phyloP scores from a whole-genome alignment of 108 stramenopile genomes.

The Aurantiochytrium sp. region DNA sequence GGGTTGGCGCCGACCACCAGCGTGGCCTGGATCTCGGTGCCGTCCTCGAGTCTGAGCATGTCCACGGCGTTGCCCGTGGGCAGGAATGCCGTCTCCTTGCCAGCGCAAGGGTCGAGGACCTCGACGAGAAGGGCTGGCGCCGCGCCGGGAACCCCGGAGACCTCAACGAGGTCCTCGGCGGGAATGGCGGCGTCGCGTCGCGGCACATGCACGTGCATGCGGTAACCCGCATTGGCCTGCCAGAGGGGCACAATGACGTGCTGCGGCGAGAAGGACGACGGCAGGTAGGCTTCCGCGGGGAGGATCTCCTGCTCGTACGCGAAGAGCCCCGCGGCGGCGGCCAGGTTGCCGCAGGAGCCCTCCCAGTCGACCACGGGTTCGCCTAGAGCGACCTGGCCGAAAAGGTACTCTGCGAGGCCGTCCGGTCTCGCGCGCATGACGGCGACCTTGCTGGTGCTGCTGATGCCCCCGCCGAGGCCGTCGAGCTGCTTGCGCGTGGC shows the following conservation, averaged over 20 bases:
- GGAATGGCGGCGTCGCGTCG: neutral
- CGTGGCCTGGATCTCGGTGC: neutral
- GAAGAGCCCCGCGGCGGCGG: slow-evolving; percentile 9
- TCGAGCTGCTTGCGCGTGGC: slow-evolving; percentile 13
- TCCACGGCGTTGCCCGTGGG: neutral
- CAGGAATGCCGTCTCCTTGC: neutral
- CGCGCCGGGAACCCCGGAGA: neutral
- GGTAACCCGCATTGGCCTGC: neutral
- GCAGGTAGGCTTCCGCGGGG: neutral
- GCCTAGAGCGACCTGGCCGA: neutral
- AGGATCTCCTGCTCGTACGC: neutral
- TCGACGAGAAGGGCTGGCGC: neutral
- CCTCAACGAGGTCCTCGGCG: neutral
- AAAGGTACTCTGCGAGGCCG: neutral
- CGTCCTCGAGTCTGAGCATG: neutral
- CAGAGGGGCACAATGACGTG: neutral
- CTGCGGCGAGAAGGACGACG: neutral
- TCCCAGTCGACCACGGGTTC: slow-evolving; percentile 3
- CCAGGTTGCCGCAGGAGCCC: neutral
- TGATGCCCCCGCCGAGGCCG: slow-evolving; percentile 21
- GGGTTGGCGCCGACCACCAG: neutral
- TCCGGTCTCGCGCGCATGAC: neutral
- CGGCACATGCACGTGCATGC: neutral
- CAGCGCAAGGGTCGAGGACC: neutral
- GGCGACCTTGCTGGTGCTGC: slow-evolving; percentile 2